These are phyloP conservation scores for Leptoxyphium fumago DNA, from an alignment of 2,329 filamentous ascomycete genomes.

Conservation along the genomic window DNA sequence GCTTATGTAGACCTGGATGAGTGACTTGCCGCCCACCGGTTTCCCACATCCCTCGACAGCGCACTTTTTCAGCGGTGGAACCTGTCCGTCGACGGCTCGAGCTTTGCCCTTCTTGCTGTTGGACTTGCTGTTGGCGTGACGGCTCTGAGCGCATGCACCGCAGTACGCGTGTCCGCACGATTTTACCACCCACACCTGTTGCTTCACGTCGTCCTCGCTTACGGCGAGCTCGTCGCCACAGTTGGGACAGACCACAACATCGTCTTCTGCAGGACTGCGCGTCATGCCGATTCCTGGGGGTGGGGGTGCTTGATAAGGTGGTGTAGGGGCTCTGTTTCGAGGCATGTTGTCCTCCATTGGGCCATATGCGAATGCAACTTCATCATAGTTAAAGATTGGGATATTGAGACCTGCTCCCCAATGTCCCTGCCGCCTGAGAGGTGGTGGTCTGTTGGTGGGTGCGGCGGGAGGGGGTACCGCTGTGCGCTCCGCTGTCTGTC, in stretches of 20 bases:
- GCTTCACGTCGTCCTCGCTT: slow-evolving; percentile 52
- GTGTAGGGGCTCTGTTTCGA: slow-evolving; percentile 18
- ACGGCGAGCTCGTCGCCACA: slow-evolving; percentile 74
- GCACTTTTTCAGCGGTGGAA: slow-evolving; percentile 29
- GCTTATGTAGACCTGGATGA: slow-evolving; percentile 17
- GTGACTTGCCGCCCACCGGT: slow-evolving; percentile 15
- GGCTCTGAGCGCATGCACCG: slow-evolving; percentile 33
- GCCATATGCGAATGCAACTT: slow-evolving; percentile 30
- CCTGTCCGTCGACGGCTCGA: slow-evolving; percentile 15
- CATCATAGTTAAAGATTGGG: slow-evolving; percentile 20
- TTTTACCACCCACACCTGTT: slow-evolving; percentile 86
- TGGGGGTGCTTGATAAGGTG: slow-evolving; percentile 48
- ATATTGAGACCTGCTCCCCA: neutral
- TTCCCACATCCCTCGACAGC: slow-evolving; percentile 30
- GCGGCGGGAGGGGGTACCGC: too few relatives aligned
- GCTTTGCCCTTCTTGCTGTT: slow-evolving; percentile 23
- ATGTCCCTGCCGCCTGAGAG: slow-evolving; percentile 5
- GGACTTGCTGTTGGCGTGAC: slow-evolving; percentile 8
- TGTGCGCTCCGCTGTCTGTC: neutral
- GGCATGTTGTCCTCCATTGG: slow-evolving; percentile 3
- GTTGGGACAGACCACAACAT: slow-evolving; percentile 67
- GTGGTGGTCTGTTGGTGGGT: slow-evolving; percentile 1
- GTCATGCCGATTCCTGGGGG: slow-evolving; percentile 64
- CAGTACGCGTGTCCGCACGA: slow-evolving; percentile 61
- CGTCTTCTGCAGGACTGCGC: slow-evolving; percentile 55